These are phyloP conservation scores for Gentiana straminea DNA, from an alignment of 257 asterid genomes.

Conservation along the genomic window DNA sequence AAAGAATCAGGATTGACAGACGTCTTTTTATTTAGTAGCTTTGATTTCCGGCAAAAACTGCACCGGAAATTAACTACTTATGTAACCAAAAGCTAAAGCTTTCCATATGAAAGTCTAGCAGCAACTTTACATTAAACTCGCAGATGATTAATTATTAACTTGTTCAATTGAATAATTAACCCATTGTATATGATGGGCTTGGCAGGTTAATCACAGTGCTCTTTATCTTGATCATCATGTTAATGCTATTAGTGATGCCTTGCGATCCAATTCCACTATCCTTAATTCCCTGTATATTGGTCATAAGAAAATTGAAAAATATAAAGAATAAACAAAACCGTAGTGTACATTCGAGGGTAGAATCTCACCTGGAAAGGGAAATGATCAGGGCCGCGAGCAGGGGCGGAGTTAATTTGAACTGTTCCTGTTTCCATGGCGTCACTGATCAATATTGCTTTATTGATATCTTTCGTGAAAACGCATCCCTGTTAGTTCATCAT, in stretches of 20 bases:
- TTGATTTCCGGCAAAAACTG: neutral
- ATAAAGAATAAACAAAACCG: too few relatives aligned
- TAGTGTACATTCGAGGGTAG: too few relatives aligned
- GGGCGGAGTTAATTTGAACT: conserved; percentile 93
- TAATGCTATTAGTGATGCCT: conserved; percentile 91
- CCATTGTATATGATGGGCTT: conserved; percentile 81
- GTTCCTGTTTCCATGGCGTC: conserved; percentile 97
- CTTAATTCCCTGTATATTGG: conserved; percentile 61
- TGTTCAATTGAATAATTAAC: conserved; percentile 23
- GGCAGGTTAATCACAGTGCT: conserved; percentile 97
- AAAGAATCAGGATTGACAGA: neutral
- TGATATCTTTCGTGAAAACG: conserved; percentile 82
- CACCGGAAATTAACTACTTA: conserved; percentile 1
- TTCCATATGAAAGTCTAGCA: neutral
- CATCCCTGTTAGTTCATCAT: conserved; percentile 45
- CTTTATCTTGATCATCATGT: conserved; percentile 95
- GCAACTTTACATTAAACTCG: neutral
- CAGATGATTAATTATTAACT: neutral
- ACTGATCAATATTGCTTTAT: conserved; percentile 82
- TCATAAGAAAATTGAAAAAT: too few relatives aligned
- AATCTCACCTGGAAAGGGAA: conserved; percentile 78
- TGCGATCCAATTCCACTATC: conserved; percentile 98
- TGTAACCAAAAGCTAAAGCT: neutral
- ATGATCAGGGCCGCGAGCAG: conserved; percentile 98
- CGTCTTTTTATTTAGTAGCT: neutral